Percentiles rank a stretch among this genome's conserved stretches.
Evolutionary conservation across 2,329 filamentous ascomycete genomes (phyloP).

Genomic region (Botryosphaeria agaves): DNA sequence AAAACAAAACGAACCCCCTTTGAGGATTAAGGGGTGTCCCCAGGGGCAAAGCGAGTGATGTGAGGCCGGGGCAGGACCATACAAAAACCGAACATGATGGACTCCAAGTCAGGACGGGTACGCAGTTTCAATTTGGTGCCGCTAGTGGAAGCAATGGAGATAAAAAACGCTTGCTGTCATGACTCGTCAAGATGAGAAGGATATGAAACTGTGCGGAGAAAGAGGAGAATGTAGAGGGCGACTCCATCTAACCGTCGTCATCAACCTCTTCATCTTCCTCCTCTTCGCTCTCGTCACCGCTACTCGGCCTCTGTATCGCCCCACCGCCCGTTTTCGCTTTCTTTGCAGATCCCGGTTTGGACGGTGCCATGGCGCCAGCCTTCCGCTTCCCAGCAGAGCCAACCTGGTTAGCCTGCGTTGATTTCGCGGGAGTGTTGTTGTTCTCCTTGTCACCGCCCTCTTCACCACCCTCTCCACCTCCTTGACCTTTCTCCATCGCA

Average conservation of each 20-base stretch:
- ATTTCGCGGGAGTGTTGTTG: constrained; percentile 8
- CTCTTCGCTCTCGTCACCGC: constrained; percentile 10
- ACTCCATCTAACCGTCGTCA: constrained; percentile 7
- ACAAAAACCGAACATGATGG: too few relatives aligned
- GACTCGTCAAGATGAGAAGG: too few relatives aligned
- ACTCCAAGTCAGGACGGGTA: too few relatives aligned
- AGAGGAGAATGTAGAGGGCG: constrained; percentile 1
- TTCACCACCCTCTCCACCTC: constrained; percentile 13
- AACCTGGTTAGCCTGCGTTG: constrained; percentile 11
- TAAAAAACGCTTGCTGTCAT: too few relatives aligned
- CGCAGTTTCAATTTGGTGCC: too few relatives aligned
- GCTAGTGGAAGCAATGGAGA: too few relatives aligned
- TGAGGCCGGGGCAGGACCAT: too few relatives aligned
- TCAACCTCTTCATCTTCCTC: constrained; percentile 23
- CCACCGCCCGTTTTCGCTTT: constrained; percentile 7
- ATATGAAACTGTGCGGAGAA: constrained; percentile 2
- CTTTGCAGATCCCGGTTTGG: constrained; percentile 2
- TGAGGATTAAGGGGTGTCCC: too few relatives aligned
- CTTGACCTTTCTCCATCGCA: constrained; percentile 57
- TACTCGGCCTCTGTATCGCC: constrained; percentile 2
- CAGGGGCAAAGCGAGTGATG: too few relatives aligned
- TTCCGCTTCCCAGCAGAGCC: constrained; percentile 31
- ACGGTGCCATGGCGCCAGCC: constrained; percentile 20
- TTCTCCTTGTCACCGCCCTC: constrained; percentile 23
- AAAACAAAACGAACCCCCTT: too few relatives aligned